These are phyloP conservation scores for Colletotrichum ledebouriae DNA, from an alignment of 2,329 filamentous ascomycete genomes.

Conservation along the genomic window DNA sequence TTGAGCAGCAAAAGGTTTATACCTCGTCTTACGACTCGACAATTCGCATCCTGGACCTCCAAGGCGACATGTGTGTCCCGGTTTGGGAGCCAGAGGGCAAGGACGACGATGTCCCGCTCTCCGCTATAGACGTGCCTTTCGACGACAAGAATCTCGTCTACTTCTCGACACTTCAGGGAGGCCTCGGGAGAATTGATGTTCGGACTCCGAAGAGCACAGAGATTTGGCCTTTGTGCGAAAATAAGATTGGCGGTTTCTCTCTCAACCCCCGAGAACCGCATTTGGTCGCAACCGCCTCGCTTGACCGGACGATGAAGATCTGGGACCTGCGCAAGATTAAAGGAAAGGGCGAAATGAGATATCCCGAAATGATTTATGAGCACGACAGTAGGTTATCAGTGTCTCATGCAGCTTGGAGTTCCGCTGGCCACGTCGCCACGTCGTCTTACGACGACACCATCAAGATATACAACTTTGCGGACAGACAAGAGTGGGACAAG, in stretches of 20 bases:
- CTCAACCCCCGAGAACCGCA: constrained; percentile 85
- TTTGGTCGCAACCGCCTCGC: constrained; percentile 86
- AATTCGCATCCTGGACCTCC: constrained; percentile 87
- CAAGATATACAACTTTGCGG: constrained; percentile 87
- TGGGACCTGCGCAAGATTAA: constrained; percentile 91
- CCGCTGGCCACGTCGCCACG: constrained; percentile 87
- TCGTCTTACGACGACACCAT: constrained; percentile 95
- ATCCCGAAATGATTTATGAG: constrained; percentile 81
- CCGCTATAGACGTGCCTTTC: constrained; percentile 82
- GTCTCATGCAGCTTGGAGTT: constrained; percentile 92
- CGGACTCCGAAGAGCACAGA: constrained; percentile 71
- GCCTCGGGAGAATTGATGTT: constrained; percentile 84
- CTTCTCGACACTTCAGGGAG: constrained; percentile 88
- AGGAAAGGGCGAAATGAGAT: constrained; percentile 69
- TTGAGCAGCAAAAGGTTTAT: constrained; percentile 81
- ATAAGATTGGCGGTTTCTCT: constrained; percentile 96
- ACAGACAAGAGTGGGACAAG: constrained; percentile 69
- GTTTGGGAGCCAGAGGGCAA: constrained; percentile 81
- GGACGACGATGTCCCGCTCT: constrained; percentile 82
- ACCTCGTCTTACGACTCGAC: constrained; percentile 94
- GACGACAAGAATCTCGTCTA: constrained; percentile 80
- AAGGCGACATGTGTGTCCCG: constrained; percentile 83
- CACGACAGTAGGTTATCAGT: constrained; percentile 88
- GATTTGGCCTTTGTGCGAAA: constrained; percentile 83
- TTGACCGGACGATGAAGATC: constrained; percentile 90